A percentile compares a stretch with the other conserved stretches of the same genome.
These are phyloP conservation scores for Boletus smithii DNA, from an alignment of 1,284 basidiomycete species.

Conservation along the genomic window DNA sequence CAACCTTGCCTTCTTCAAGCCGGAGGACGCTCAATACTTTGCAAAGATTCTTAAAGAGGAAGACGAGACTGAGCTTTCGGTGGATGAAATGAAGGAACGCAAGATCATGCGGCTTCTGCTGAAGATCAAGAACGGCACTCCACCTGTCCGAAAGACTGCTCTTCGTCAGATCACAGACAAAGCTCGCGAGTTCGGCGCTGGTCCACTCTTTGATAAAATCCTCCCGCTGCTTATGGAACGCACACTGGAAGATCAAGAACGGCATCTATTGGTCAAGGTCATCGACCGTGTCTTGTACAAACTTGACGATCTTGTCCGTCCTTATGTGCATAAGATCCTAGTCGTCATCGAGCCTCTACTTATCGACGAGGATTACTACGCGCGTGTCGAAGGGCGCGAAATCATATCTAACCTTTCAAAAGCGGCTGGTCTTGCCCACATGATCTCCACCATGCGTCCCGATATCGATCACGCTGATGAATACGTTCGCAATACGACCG, in stretches of 20 bases:
- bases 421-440: conserved; percentile 97
- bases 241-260: conserved; percentile 97
- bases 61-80: conserved; percentile 89
- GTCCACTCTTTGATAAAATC: conserved; percentile 99
- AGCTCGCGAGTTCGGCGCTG: conserved; percentile 96
- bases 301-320: conserved; percentile 96
- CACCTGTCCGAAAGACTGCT: conserved; percentile 96
- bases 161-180: conserved; percentile 99
- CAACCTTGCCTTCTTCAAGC: conserved; percentile 96
- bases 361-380: conserved; percentile 99
- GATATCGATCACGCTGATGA: conserved; percentile 99
- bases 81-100: conserved; percentile 99
- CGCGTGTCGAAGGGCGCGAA: conserved; percentile 97
- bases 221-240: conserved; percentile 98
- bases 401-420: conserved; percentile 99
- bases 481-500: conserved; percentile 98
- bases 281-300: conserved; percentile 99
- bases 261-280: conserved; percentile 97
- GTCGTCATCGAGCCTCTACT: conserved; percentile 99
- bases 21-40: conserved; percentile 97
- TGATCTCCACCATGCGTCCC: conserved; percentile 99
- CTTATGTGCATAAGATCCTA: conserved; percentile 99
- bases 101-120: conserved; percentile 99
- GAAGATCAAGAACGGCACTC: conserved; percentile 99
- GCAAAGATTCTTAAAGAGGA: conserved; percentile 95